Percentiles rank a stretch among this genome's conserved stretches.
Evolutionary conservation across 306 rosid species (phyloP).

Genomic region (Malus sieversii): DNA sequence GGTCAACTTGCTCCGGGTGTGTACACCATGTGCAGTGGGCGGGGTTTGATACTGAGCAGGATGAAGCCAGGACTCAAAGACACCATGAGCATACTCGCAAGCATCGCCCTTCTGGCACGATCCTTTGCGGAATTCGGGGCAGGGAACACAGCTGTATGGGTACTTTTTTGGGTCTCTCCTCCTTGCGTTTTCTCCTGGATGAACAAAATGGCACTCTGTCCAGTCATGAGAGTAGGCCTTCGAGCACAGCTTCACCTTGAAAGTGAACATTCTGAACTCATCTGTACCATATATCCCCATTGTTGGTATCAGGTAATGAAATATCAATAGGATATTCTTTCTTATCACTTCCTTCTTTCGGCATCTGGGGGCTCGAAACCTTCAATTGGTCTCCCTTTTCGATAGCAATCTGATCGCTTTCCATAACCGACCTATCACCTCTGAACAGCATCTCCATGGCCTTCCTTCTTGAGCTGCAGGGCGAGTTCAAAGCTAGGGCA

Average conservation of each 20-base stretch:
- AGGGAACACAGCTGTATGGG: conserved; percentile 97
- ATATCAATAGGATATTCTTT: conserved; percentile 86
- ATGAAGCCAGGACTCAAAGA: conserved; percentile 98
- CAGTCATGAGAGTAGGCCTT: conserved; percentile 98
- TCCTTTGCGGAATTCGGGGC: conserved; percentile 96
- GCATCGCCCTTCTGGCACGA: conserved; percentile 80
- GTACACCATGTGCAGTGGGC: too few species aligned
- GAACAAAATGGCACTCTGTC: conserved; percentile 98
- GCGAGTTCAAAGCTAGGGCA: conserved; percentile 39
- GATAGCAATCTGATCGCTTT: conserved; percentile 18
- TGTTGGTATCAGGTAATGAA: conserved; percentile 87
- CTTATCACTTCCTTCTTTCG: conserved; percentile 67
- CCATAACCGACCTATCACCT: conserved; percentile 37
- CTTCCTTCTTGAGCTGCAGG: conserved; percentile 46
- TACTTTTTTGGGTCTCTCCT: conserved; percentile 95
- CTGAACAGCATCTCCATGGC: conserved; percentile 61
- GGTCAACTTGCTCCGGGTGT: too few species aligned
- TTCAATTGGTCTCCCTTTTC: conserved; percentile 44
- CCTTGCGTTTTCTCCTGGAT: conserved; percentile 98
- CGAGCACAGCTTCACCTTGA: conserved; percentile 99
- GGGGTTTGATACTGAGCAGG: conserved; percentile 91
- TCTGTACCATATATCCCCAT: conserved; percentile 72
- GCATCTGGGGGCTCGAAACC: conserved; percentile 16
- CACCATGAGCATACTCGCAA: conserved; percentile 97
- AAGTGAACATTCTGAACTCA: conserved; percentile 92